Evolutionary conservation across 371 early-diverging fungal genomes (phyloP), one percentile per base, ranked within the genome.

Genomic region (Catenaria anguillulae): DNA sequence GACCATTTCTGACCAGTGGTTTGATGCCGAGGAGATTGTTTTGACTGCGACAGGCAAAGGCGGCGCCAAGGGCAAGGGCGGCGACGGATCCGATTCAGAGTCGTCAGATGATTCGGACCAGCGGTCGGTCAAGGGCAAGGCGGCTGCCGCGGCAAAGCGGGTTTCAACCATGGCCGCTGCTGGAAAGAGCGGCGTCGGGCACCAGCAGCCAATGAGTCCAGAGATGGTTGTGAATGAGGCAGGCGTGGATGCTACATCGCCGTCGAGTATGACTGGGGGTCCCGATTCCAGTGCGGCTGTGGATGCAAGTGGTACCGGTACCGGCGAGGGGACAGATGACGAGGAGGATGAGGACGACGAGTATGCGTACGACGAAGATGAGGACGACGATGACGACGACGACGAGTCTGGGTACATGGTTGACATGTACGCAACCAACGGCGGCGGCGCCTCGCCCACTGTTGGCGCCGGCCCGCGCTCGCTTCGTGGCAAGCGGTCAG

Each of bases 21-120:
- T 70, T 71, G 88, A 87, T 70, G 86, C 86, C 4, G 79, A 82
- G 62, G 84, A 81, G 65, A 67, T 69, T 33, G 62, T 70, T 2
- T 59, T 76, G 36, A 63, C 63, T 19, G 29, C 26, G 26, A 64
- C n/a, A n/a, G n/a, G 56, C 10, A 71, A 65, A 5, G 35, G 31
- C 29, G 45, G 63, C 24, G 63, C 48, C 13, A 58, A 62, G 55
- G 65, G 66, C 26, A 56, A 62, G 6, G 33, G 61, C 10, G 29
- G 1, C 52, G 52, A 26, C 15, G 52, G 19, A n/a, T 5, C 5
- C 40, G 65, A 65, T 13, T 40, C 40, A 40, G 40, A 17, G 10
- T 5, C 5, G 10, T 40, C 40, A 17, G 60, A 60, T 4, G 33
- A 63, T 1, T 10, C 1, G n/a, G 46, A 17, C n/a, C n/a, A 23